Evolutionary conservation across 2,329 filamentous ascomycete genomes (phyloP), one percentile per base, ranked within the genome.

Genomic region (Pseudogymnoascus sp.): DNA sequence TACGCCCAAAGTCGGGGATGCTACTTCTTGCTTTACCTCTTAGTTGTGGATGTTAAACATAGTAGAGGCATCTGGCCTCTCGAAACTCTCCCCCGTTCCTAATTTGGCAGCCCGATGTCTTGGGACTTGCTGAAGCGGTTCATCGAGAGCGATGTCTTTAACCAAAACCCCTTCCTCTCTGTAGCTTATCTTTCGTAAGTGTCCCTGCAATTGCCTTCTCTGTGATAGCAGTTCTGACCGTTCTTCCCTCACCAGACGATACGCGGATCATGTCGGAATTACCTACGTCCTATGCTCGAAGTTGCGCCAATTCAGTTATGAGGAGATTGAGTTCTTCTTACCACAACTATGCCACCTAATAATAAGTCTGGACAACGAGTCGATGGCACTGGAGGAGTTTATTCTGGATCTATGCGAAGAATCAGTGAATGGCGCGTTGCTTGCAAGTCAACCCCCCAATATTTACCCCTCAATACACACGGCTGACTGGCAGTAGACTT

Each of bases 131-230:
- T 94, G 74, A 88, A 90, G 81, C 86, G 90, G 76, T 92, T 93
- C 84, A 86, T 94, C 79, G 89, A 93, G 82, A 91, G 88, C 79
- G 90, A 94, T 81, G 89, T 94, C 80, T 94, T 94, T 82, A 93
- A 92, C 79, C 87, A 89, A 77, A 88, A 93, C 77, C 89, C 90
- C 65, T 93, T 91, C 75, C 86, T 94, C 75, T 88, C 89, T 64
- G 90, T 94, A 73, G 90, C 89, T 67, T 94, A 94, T 77, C 85
- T 94, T 71, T 90, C 89, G 89, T 93, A 80, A 64, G 69, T 66
- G 64, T 63, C 64, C 65, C 65, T 63, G 67, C 64, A 64, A 41
- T 38, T 38, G 59, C 58, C 59, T 64, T 28, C 9, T 39, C 14
- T 18, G 60, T 64, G 37, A 38, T 34, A 63, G 37, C 61, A 38